Evolutionary conservation across 2,329 filamentous ascomycete genomes (phyloP).

Genomic region (Teratosphaeria epicoccoides): DNA sequence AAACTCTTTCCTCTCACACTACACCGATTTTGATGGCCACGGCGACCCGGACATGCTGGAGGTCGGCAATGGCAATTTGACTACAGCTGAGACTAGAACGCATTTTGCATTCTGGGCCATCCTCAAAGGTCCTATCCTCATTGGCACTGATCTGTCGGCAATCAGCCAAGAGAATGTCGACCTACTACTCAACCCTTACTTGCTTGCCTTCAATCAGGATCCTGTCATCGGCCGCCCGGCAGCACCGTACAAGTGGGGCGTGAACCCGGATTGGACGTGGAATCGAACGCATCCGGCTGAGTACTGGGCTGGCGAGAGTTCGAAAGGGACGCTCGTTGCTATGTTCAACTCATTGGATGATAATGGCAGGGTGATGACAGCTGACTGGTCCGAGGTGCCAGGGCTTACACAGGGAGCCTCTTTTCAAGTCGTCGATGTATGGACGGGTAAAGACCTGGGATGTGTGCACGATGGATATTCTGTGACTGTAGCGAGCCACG

Average conservation of each 20-base stretch:
- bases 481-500: slow-evolving; percentile 11
- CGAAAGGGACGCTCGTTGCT: slow-evolving; percentile 37
- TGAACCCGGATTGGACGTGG: slow-evolving; percentile 41
- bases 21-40: slow-evolving; percentile 30
- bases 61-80: slow-evolving; percentile 30
- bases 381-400: slow-evolving; percentile 36
- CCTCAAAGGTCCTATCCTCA: slow-evolving; percentile 34
- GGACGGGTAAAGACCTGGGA: slow-evolving; percentile 33
- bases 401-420: slow-evolving; percentile 23
- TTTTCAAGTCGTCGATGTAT: slow-evolving; percentile 37
- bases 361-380: slow-evolving; percentile 26
- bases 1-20: slow-evolving; percentile 26
- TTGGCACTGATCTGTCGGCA: slow-evolving; percentile 31
- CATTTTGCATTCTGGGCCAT: slow-evolving; percentile 34
- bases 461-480: slow-evolving; percentile 22
- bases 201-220: slow-evolving; percentile 38
- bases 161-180: slow-evolving; percentile 20
- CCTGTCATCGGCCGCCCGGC: slow-evolving; percentile 31
- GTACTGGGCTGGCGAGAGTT: slow-evolving; percentile 39
- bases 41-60: slow-evolving; percentile 32
- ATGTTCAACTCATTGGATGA: slow-evolving; percentile 36
- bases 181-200: slow-evolving; percentile 31
- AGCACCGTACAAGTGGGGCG: slow-evolving; percentile 36
- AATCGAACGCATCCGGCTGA: slow-evolving; percentile 40
- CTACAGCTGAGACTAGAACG: slow-evolving; percentile 22